A percentile compares a stretch with the other conserved stretches of the same genome.
These are phyloP conservation scores for Naganishia cerealis DNA, from an alignment of 1,284 basidiomycete genomes.

Conservation along the genomic window DNA sequence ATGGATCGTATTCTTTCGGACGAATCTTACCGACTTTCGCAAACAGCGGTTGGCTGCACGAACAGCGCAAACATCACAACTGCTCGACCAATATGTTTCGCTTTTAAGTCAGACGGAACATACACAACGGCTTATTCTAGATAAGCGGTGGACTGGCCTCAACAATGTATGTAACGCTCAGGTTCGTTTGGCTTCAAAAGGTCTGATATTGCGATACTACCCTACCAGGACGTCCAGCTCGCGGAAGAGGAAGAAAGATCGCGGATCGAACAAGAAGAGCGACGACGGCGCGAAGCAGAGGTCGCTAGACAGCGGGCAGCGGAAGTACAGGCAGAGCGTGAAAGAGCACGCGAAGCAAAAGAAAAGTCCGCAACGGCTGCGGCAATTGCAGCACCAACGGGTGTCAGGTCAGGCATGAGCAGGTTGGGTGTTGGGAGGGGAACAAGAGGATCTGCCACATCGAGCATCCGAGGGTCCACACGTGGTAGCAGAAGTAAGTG, in stretches of 20 bases:
- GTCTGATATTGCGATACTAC: background rate
- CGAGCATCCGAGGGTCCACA: conserved; percentile 14
- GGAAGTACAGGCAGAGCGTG: conserved; percentile 28
- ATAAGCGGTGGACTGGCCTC: conserved; percentile 50
- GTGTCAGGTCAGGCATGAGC: conserved; percentile 15
- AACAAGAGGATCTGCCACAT: conserved; percentile 23
- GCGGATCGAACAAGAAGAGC: conserved; percentile 35
- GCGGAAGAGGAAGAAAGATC: conserved; percentile 33
- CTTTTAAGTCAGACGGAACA: conserved; percentile 52
- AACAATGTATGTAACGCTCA: conserved; percentile 43
- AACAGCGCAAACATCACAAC: conserved; percentile 45
- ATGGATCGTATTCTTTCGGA: background rate
- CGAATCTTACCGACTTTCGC: background rate
- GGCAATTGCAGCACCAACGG: conserved; percentile 13
- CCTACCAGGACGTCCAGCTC: conserved; percentile 43
- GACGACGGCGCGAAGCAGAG: conserved; percentile 38
- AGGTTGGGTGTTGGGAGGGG: conserved; percentile 20
- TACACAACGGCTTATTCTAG: conserved; percentile 46
- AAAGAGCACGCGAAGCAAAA: conserved; percentile 24
- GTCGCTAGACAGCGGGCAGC: conserved; percentile 28
- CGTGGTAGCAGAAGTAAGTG: conserved; percentile 32
- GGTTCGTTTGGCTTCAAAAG: background rate
- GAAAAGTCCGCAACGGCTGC: conserved; percentile 23
- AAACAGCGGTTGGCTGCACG: conserved; percentile 48
- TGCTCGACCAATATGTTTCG: conserved; percentile 50